phyloP scores from a whole-genome alignment of 768 basidiomycete genomes.

The Kwoniella dendrophila region DNA sequence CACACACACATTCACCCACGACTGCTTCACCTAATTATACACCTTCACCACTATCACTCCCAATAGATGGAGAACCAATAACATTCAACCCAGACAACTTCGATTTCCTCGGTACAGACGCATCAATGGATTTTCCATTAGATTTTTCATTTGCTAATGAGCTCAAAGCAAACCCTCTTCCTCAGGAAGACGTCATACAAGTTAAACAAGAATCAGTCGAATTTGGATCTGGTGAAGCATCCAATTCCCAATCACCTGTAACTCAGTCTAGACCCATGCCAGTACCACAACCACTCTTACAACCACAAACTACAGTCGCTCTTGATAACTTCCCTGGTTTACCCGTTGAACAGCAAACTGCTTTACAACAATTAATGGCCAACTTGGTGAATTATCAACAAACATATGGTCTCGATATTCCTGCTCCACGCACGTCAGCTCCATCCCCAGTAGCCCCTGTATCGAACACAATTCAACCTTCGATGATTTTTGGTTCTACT shows the following conservation, averaged over 20 bases:
- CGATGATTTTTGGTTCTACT: slow-evolving; percentile 29
- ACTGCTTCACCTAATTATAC: slow-evolving; percentile 48
- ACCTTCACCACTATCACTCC: slow-evolving; percentile 37
- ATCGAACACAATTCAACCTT: slow-evolving; percentile 30
- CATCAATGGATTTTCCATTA: slow-evolving; percentile 24
- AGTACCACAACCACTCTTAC: slow-evolving; percentile 6
- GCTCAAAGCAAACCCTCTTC: slow-evolving; percentile 3
- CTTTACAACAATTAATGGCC: slow-evolving; percentile 40
- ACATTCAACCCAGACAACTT: slow-evolving; percentile 20
- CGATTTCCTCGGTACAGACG: slow-evolving; percentile 22
- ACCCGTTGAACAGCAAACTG: slow-evolving; percentile 41
- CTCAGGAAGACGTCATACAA: slow-evolving; percentile 14
- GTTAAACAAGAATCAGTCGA: slow-evolving; percentile 48
- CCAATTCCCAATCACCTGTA: slow-evolving; percentile 19
- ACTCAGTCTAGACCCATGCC: slow-evolving; percentile 20
- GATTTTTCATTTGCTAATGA: slow-evolving; percentile 27
- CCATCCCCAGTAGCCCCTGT: neutral
- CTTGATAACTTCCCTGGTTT: slow-evolving; percentile 28
- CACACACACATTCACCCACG: slow-evolving; percentile 38
- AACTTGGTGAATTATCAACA: slow-evolving; percentile 43
- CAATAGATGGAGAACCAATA: slow-evolving; percentile 18
- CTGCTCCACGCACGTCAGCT: slow-evolving; percentile 1
- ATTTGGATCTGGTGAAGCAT: slow-evolving; percentile 24
- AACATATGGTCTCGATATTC: slow-evolving; percentile 27
- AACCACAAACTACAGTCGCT: slow-evolving; percentile 2